These are phyloP conservation scores for Cytospora schulzeri DNA, from an alignment of 2,329 filamentous ascomycete species.

Conservation along the genomic window DNA sequence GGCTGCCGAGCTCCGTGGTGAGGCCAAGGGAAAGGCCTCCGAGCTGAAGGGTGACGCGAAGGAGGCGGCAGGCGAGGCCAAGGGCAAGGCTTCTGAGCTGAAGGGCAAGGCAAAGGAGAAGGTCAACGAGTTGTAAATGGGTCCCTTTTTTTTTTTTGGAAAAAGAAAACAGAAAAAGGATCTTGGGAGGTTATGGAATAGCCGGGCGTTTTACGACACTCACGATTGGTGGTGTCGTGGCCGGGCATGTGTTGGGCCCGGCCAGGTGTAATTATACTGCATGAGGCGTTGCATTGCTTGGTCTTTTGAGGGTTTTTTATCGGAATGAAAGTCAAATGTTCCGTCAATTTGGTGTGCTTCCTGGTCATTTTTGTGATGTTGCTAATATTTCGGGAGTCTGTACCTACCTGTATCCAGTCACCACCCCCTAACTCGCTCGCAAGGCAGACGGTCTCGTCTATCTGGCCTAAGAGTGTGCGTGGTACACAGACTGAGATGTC, in stretches of 20 bases:
- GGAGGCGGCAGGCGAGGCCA: conserved; percentile 43
- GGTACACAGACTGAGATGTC: no score
- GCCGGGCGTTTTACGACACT: not conserved
- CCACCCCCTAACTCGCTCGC: not conserved
- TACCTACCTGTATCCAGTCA: not conserved
- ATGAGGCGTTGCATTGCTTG: conserved; percentile 25
- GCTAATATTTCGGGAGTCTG: no score
- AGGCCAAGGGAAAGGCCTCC: conserved; percentile 35
- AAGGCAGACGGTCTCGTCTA: no score
- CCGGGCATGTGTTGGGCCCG: not conserved
- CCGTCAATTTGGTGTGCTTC: not conserved
- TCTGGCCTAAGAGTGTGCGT: no score
- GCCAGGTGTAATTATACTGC: not conserved
- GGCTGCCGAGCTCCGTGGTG: conserved; percentile 37
- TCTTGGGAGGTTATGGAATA: not conserved
- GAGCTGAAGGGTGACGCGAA: conserved; percentile 42
- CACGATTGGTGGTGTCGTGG: not conserved
- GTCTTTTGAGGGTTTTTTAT: conserved; percentile 15
- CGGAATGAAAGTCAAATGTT: conserved; percentile 9
- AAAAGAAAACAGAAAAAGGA: not conserved
- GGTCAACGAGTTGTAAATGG: conserved; percentile 24
- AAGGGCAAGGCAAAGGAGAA: conserved; percentile 29
- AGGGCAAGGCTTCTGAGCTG: conserved; percentile 33
- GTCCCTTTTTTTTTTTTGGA: not conserved
- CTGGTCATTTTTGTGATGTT: not conserved